A percentile compares a stretch with the other conserved stretches of the same genome.
Evolutionary conservation across 2,329 filamentous ascomycete genomes (phyloP).

Genomic region (Penicillium aurantiogriseum): DNA sequence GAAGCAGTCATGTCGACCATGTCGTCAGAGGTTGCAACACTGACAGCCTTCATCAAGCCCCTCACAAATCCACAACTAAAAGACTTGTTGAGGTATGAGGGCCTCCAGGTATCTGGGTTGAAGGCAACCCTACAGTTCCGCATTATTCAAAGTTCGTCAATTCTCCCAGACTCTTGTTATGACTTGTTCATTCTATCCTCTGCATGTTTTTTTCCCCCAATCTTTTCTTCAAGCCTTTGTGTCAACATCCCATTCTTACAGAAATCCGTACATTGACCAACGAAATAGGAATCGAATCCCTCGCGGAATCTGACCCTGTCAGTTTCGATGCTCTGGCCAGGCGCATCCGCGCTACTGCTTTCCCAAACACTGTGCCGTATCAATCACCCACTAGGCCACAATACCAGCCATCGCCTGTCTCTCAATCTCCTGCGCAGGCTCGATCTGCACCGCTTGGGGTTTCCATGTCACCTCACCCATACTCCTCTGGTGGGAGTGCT

Average conservation of each 20-base stretch:
- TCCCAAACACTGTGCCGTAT: slow-evolving; percentile 30
- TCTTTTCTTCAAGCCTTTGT: not conserved
- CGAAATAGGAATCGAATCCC: slow-evolving; percentile 3
- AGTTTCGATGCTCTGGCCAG: slow-evolving; percentile 33
- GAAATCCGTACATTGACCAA: slow-evolving; percentile 16
- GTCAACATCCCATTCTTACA: not conserved
- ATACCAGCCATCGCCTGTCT: slow-evolving; percentile 26
- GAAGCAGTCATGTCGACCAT: slow-evolving; percentile 39
- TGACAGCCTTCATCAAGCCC: slow-evolving; percentile 51
- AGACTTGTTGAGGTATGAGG: slow-evolving; percentile 71
- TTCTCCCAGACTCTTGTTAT: slow-evolving; percentile 1
- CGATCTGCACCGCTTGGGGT: slow-evolving; percentile 28
- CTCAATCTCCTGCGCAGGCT: slow-evolving; percentile 29
- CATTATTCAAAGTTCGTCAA: slow-evolving; percentile 70
- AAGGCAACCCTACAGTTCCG: slow-evolving; percentile 79
- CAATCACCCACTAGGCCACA: slow-evolving; percentile 25
- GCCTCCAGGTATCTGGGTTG: slow-evolving; percentile 74
- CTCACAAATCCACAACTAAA: slow-evolving; percentile 68
- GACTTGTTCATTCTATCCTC: not conserved
- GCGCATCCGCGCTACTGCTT: slow-evolving; percentile 33
- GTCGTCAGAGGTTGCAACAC: slow-evolving; percentile 41
- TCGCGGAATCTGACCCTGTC: slow-evolving; percentile 9
- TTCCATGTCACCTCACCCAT: slow-evolving; percentile 33
- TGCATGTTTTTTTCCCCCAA: not conserved
- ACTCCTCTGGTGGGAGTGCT: slow-evolving; percentile 28